Evolutionary conservation across 2,329 filamentous ascomycete genomes (phyloP), one percentile per base, ranked within the genome.

Genomic region (Falciphora oryzae): DNA sequence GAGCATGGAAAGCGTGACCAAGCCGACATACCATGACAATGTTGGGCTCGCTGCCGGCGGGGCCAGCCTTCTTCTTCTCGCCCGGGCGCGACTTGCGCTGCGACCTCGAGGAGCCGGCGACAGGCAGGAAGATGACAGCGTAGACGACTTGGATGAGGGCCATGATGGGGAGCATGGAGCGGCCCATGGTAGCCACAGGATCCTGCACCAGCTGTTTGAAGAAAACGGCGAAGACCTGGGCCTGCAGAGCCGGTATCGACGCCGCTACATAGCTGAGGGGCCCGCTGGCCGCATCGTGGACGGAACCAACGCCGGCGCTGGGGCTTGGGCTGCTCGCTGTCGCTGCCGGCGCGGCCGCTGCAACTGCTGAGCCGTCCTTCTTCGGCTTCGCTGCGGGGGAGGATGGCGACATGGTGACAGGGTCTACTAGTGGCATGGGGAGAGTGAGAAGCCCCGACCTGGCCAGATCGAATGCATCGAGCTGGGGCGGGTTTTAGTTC

Each of bases 71-170:
- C 75, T 82, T 87, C 77, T 83, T 88, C 72, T 81, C 81, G 61
- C 83, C 84, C 10, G 78, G 78, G 67, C 83, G 82, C 14, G 74
- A 70, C 75, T 86, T 89, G 73, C 78, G 81, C 28, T 71, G 69
- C 2, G 74, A 80, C 18, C 73, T 74, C 22, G 73, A 72, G 64
- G 81, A 77, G 65, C 85, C 78, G 2, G 86, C 87, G 10, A 85
- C 79, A 1, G 89, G 89, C 31, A 92, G 79, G 65, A 89, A 90
- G 57, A 85, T 68, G 16, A 88, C 75, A 4, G 84, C 83, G 71
- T 91, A 91, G 14, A 70, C 68, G 7, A 72, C 70, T 68, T 76
- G 73, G n/a, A 77, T 67, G 2, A 71, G 67, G 5, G 69, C 68
- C 7, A 74, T 62, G 8, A 73, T 65, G 4, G 71, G 72, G 57